A percentile compares a stretch with the other conserved stretches of the same genome.
phyloP scores from a whole-genome alignment of 768 basidiomycete species.

The Russula olivacea region DNA sequence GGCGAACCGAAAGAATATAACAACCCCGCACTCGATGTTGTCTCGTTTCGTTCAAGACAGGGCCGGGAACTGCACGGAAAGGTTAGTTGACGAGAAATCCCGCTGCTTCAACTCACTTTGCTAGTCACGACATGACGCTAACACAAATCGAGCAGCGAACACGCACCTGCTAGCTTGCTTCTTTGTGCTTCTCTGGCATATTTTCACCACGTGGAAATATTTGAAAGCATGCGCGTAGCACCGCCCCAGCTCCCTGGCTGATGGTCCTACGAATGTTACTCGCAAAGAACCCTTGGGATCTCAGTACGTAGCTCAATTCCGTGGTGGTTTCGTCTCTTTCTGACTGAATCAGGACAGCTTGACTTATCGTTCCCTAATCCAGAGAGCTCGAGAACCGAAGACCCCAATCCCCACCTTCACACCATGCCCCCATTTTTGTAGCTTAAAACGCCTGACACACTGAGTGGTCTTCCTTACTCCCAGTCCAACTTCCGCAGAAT shows the following conservation, averaged over 20 bases:
- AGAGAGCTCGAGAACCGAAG: not conserved
- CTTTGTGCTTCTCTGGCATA: slow-evolving; percentile 6
- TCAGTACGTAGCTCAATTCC: not conserved
- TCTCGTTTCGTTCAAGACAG: not conserved
- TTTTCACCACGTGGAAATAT: slow-evolving; percentile 1
- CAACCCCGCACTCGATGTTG: not conserved
- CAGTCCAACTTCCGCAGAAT: not conserved
- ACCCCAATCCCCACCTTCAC: not conserved
- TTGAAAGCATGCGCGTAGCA: slow-evolving; percentile 2
- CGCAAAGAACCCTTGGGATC: not conserved
- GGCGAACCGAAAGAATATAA: not conserved
- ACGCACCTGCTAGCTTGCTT: not conserved
- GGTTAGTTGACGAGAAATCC: not conserved
- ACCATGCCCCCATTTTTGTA: not conserved
- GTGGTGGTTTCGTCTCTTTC: not conserved
- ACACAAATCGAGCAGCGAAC: not conserved
- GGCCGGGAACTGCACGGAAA: not conserved
- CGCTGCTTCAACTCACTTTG: not conserved
- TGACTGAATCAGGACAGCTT: not conserved
- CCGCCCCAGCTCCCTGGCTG: not conserved
- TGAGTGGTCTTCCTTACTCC: not conserved
- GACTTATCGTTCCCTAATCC: slow-evolving; percentile 13
- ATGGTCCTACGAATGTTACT: not conserved
- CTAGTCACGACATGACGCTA: not conserved
- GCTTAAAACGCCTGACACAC: slow-evolving; percentile 1